Evolutionary conservation across 2,329 filamentous ascomycete genomes (phyloP).

Genomic region (Aspergillus novofumigatus): DNA sequence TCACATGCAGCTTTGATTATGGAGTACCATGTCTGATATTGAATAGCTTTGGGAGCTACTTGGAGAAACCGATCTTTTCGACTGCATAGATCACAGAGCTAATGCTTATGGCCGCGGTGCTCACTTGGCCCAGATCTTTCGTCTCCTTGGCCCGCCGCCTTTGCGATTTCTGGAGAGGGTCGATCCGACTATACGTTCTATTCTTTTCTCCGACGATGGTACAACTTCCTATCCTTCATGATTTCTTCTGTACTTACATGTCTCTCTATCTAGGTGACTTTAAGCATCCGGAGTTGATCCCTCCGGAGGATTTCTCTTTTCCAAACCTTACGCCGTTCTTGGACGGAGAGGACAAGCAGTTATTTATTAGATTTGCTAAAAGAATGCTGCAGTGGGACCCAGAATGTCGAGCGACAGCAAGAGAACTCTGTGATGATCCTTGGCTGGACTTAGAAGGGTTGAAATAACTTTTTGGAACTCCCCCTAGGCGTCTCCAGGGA

Average conservation of each 20-base stretch:
- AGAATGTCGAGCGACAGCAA: conserved; percentile 30
- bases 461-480: no score
- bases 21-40: neutral
- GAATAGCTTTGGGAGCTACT: conserved; percentile 28
- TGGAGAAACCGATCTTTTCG: conserved; percentile 26
- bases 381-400: conserved; percentile 30
- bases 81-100: conserved; percentile 17
- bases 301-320: conserved; percentile 1
- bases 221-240: neutral
- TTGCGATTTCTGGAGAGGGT: conserved; percentile 8
- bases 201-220: conserved; percentile 14
- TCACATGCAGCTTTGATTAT: neutral
- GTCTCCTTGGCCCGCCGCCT: conserved; percentile 22
- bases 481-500: no score
- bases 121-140: conserved; percentile 22
- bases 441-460: conserved; percentile 20
- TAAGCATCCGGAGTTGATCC: neutral
- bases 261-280: conserved; percentile 1
- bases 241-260: neutral
- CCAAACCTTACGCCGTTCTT: conserved; percentile 14
- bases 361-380: conserved; percentile 28
- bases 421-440: conserved; percentile 28
- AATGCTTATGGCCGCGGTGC: conserved; percentile 18
- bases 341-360: conserved; percentile 25
- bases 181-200: conserved; percentile 1